These are phyloP conservation scores for Candida xiaguanensis DNA, from an alignment of 805 yeast species.

Conservation along the genomic window DNA sequence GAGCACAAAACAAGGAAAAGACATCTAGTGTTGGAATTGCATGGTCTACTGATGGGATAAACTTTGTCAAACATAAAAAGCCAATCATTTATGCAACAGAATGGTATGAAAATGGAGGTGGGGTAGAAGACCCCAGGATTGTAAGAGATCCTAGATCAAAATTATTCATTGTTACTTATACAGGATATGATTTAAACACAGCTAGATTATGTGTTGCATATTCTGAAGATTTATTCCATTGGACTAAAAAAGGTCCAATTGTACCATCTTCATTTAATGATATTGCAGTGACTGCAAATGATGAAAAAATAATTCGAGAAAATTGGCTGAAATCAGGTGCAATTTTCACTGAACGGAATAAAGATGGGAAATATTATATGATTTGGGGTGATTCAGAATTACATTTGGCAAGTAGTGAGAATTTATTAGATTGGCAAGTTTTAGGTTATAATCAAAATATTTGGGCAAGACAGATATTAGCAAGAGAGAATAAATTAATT, in stretches of 20 bases:
- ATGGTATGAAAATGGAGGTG: slow-evolving; percentile 38
- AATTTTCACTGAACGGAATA: slow-evolving; percentile 27
- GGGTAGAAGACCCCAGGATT: slow-evolving; percentile 42
- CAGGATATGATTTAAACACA: slow-evolving; percentile 31
- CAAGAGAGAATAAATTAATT: slow-evolving; percentile 33
- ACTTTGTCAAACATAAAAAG: slow-evolving; percentile 24
- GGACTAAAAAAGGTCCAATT: slow-evolving; percentile 37
- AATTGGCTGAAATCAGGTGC: slow-evolving; percentile 44
- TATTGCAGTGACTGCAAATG: slow-evolving; percentile 23
- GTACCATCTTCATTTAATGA: slow-evolving; percentile 31
- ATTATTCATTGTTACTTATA: slow-evolving; percentile 36
- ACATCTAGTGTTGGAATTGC: slow-evolving; percentile 37
- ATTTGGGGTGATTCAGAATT: slow-evolving; percentile 41
- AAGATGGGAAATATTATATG: slow-evolving; percentile 38
- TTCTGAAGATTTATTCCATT: slow-evolving; percentile 30
- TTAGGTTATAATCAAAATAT: slow-evolving; percentile 14
- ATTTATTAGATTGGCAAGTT: slow-evolving; percentile 31
- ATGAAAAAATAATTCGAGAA: slow-evolving; percentile 22
- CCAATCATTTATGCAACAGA: slow-evolving; percentile 37
- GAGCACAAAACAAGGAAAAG: slow-evolving; percentile 35
- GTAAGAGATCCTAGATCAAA: slow-evolving; percentile 34
- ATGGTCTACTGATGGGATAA: slow-evolving; percentile 37
- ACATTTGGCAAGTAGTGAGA: slow-evolving; percentile 33
- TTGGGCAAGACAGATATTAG: slow-evolving; percentile 26
- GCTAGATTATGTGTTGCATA: slow-evolving; percentile 41